A percentile compares a stretch with the other conserved stretches of the same genome.
Evolutionary conservation across 352 stramenopile species (phyloP).

Genomic region (Aphanomyces cochlioides): DNA sequence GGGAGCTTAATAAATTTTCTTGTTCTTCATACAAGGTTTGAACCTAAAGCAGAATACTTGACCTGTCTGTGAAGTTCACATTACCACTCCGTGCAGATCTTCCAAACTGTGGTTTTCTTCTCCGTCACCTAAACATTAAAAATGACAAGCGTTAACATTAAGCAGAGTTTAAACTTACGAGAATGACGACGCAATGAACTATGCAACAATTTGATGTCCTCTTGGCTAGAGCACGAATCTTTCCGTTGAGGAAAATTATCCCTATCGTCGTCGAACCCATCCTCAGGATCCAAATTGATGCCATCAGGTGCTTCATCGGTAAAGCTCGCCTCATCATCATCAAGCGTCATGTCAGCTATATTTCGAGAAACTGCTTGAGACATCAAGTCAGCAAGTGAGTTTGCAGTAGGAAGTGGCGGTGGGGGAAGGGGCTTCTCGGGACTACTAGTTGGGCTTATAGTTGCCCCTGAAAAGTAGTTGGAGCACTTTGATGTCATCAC

Average conservation of each 20-base stretch:
- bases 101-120: constrained; percentile 39
- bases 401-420: not conserved
- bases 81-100: constrained; percentile 63
- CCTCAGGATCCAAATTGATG: constrained; percentile 24
- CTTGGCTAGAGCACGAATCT: constrained; percentile 49
- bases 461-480: not conserved
- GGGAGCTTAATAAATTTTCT: constrained; percentile 92
- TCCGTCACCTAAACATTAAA: constrained; percentile 21
- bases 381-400: constrained; percentile 26
- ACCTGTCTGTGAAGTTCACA: not conserved
- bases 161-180: not conserved
- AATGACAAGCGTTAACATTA: too few species aligned
- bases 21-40: constrained; percentile 95
- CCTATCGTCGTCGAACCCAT: constrained; percentile 26
- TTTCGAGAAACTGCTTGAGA: constrained; percentile 28
- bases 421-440: constrained; percentile 20
- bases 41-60: constrained; percentile 40
- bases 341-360: constrained; percentile 7
- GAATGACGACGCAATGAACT: constrained; percentile 50
- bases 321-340: not conserved
- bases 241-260: constrained; percentile 29
- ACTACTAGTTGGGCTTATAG: constrained; percentile 6
- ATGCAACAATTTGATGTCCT: constrained; percentile 57
- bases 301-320: constrained; percentile 28
- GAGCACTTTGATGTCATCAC: not conserved